A percentile compares a stretch with the other conserved stretches of the same genome.
phyloP scores from a whole-genome alignment of 1,139 yeast genomes.

The Geotrichum phurueaensis region DNA sequence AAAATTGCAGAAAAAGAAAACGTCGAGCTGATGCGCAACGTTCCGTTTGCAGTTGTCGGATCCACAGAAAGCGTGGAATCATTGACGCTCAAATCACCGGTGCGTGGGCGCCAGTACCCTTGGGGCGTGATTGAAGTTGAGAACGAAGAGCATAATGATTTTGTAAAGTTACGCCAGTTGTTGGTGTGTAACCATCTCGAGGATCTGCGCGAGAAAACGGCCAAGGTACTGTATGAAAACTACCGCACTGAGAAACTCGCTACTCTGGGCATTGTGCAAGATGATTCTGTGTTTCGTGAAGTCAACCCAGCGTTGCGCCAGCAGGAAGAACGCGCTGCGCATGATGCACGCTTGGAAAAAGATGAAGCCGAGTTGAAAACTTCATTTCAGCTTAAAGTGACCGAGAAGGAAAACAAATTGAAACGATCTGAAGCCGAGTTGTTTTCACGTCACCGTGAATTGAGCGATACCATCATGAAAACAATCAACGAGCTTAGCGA shows the following conservation, averaged over 20 bases:
- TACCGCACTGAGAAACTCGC: slow-evolving; percentile 81
- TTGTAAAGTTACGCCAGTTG: slow-evolving; percentile 81
- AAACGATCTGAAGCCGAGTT: slow-evolving; percentile 97
- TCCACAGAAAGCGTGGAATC: slow-evolving; percentile 72
- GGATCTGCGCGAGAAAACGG: slow-evolving; percentile 85
- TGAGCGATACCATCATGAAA: slow-evolving; percentile 87
- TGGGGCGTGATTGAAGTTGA: slow-evolving; percentile 98
- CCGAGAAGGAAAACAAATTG: slow-evolving; percentile 94
- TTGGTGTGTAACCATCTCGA: slow-evolving; percentile 87
- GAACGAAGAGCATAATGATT: slow-evolving; percentile 91
- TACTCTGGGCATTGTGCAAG: slow-evolving; percentile 87
- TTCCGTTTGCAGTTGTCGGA: slow-evolving; percentile 92
- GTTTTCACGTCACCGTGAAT: slow-evolving; percentile 91
- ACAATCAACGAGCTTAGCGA: slow-evolving; percentile 89
- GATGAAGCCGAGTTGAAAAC: slow-evolving; percentile 96
- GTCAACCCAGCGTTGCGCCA: slow-evolving; percentile 90
- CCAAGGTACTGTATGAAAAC: slow-evolving; percentile 71
- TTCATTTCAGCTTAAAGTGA: slow-evolving; percentile 93
- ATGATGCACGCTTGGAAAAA: slow-evolving; percentile 88
- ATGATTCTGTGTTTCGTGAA: slow-evolving; percentile 82
- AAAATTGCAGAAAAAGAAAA: slow-evolving; percentile 67
- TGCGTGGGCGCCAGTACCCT: slow-evolving; percentile 92
- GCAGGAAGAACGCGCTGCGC: slow-evolving; percentile 88
- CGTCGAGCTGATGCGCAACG: slow-evolving; percentile 43
- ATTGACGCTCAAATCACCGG: slow-evolving; percentile 60